phyloP scores from a whole-genome alignment of 148 eudicot species.

The Rhododendron mucronatum region DNA sequence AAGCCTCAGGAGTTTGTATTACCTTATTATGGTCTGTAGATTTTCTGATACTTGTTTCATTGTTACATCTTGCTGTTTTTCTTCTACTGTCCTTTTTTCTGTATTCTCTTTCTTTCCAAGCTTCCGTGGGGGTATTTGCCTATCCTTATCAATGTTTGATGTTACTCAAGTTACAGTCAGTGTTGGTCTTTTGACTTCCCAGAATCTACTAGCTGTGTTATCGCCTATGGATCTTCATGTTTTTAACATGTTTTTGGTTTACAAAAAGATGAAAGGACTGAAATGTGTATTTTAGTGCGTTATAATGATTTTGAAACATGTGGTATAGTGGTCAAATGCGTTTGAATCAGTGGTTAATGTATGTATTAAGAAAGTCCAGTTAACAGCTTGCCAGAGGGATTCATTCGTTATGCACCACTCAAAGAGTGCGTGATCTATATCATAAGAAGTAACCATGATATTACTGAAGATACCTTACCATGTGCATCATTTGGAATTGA shows the following conservation, averaged over 20 bases:
- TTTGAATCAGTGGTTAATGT: not conserved
- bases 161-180: not conserved
- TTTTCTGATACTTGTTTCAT: not conserved
- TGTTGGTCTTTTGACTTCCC: not conserved
- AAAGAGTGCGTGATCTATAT: not conserved
- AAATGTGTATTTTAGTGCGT: not conserved
- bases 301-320: not conserved
- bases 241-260: not conserved
- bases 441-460: not conserved
- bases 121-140: not conserved
- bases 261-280: not conserved
- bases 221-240: not conserved
- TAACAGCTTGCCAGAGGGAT: not conserved
- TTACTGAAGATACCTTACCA: not conserved
- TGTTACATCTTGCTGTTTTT: not conserved
- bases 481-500: not conserved
- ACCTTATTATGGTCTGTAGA: slow-evolving; percentile 76
- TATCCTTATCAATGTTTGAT: not conserved
- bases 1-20: slow-evolving; percentile 90
- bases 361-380: not conserved
- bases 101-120: not conserved
- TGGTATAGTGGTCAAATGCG: not conserved
- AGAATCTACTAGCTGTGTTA: not conserved
- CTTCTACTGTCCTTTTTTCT: not conserved
- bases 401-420: not conserved